Conservation (phyloP, 352 stramenopile genomes). For the Pythium brachiatum region DNA sequence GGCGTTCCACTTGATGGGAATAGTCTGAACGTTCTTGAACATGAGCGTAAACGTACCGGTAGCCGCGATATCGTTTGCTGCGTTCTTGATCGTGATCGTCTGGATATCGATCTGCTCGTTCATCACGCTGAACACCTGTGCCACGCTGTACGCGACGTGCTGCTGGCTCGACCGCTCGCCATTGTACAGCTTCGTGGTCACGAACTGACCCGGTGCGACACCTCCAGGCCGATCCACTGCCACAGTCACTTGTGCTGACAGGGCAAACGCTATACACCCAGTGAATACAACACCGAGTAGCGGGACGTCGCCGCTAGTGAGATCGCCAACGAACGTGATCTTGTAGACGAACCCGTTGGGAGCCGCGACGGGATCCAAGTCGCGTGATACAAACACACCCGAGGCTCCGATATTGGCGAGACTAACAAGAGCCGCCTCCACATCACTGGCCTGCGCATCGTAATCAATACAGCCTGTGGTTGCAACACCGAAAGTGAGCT, state of each 20-base stretch:
- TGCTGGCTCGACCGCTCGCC: slow-evolving; percentile 48
- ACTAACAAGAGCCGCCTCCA: slow-evolving; percentile 31
- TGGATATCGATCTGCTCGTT: slow-evolving; percentile 72
- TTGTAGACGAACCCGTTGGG: slow-evolving; percentile 59
- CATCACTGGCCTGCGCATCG: slow-evolving; percentile 15
- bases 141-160: slow-evolving; percentile 50
- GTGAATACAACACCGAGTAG: slow-evolving; percentile 26
- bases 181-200: slow-evolving; percentile 44
- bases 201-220: slow-evolving; percentile 32
- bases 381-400: slow-evolving; percentile 47
- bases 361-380: slow-evolving; percentile 36
- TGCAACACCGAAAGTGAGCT: slow-evolving; percentile 47
- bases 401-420: slow-evolving; percentile 35
- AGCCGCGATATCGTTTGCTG: slow-evolving; percentile 33
- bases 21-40: slow-evolving; percentile 31
- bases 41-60: slow-evolving; percentile 41
- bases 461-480: slow-evolving; percentile 43
- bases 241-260: slow-evolving; percentile 31
- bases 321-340: slow-evolving; percentile 67
- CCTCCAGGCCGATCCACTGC: slow-evolving; percentile 29
- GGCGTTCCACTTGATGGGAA: slow-evolving; percentile 57
- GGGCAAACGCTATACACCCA: slow-evolving; percentile 24
- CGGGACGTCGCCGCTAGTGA: slow-evolving; percentile 51
- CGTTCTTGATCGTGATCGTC: slow-evolving; percentile 50
- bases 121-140: slow-evolving; percentile 69